Evolutionary conservation across 108 stramenopile genomes (phyloP), one percentile per base, ranked within the genome.

Genomic region (Nitzschia sp.): DNA sequence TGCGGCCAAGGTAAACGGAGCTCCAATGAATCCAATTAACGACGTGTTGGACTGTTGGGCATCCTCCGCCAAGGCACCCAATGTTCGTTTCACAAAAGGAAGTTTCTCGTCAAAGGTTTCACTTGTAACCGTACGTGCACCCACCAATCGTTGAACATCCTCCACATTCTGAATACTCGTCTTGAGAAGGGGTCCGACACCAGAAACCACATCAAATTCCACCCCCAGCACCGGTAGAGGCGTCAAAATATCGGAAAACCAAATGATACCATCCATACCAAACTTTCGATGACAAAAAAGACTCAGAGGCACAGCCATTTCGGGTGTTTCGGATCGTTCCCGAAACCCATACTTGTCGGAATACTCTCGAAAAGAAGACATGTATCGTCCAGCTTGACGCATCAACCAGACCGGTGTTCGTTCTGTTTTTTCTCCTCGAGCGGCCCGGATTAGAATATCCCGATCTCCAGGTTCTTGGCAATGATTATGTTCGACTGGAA

Each of bases 301-400:
- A 63, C 88, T 89, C 24, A 99, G 69, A 70, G 97, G 97, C 42
- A 88, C 80, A 29, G 99, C 99, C 76, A 98, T 92, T 20, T 81
- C 82, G 8, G 99, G 96, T 10, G 95, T 97, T 73, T 98, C 97
- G 21, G 87, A 91, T 25, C 97, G 91, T 73, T 93, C 71, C 29
- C 97, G 94, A 80, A 99, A 99, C 0, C 65, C 69, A 63, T 87
- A 93, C 57, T 90, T 92, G 51, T 94, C 90, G 29, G 90, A 93
- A 70, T 95, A 96, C 50, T 91, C 92, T 40, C 99, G 93, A 72
- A 98, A 99, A 21, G 90, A 97, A 22, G 86, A 80, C 96, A 99
- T 97, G 85, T 99, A 98, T 15, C 98, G 83, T 54, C 99, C 99
- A 10, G 98, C 99, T 72, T 99, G 99, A 59, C 99, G 90, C 95